phyloP scores from a whole-genome alignment of 2,329 filamentous ascomycete genomes.

The Cladosporium colombiae region DNA sequence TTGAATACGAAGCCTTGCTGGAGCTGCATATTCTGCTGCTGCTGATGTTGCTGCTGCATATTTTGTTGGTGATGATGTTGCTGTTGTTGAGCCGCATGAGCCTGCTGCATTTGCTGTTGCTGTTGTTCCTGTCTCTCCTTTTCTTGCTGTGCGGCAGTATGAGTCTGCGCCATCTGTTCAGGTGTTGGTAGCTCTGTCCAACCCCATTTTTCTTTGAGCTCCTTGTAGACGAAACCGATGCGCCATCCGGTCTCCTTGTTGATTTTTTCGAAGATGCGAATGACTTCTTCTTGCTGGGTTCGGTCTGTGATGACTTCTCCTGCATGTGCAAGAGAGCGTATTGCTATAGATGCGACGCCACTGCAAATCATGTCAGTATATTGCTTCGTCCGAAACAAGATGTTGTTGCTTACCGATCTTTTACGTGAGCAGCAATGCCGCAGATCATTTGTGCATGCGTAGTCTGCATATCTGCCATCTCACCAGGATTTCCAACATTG shows the following conservation, averaged over 20 bases:
- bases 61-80: slow-evolving; percentile 33
- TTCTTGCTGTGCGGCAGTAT: slow-evolving; percentile 30
- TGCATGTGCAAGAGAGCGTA: slow-evolving; percentile 76
- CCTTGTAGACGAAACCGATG: slow-evolving; percentile 68
- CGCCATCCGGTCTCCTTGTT: slow-evolving; percentile 77
- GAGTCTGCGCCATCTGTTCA: slow-evolving; percentile 42
- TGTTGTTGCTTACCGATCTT: slow-evolving; percentile 61
- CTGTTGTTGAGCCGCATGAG: slow-evolving; percentile 31
- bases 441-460: slow-evolving; percentile 83
- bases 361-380: slow-evolving; percentile 36
- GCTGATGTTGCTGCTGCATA: not conserved
- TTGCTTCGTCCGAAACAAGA: not conserved
- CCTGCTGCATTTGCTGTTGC: slow-evolving; percentile 26
- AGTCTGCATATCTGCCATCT: slow-evolving; percentile 70
- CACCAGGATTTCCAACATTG: slow-evolving; percentile 56
- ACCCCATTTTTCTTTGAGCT: slow-evolving; percentile 76
- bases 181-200: slow-evolving; percentile 58
- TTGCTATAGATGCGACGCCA: slow-evolving; percentile 75
- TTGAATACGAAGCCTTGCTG: slow-evolving; percentile 30
- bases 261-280: slow-evolving; percentile 75
- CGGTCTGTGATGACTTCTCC: slow-evolving; percentile 69
- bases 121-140: slow-evolving; percentile 30
- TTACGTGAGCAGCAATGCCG: slow-evolving; percentile 82
- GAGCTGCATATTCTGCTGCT: slow-evolving; percentile 27
- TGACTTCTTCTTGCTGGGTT: slow-evolving; percentile 76